Conservation (phyloP, 306 rosid genomes). For the Crotalaria pallida region DNA sequence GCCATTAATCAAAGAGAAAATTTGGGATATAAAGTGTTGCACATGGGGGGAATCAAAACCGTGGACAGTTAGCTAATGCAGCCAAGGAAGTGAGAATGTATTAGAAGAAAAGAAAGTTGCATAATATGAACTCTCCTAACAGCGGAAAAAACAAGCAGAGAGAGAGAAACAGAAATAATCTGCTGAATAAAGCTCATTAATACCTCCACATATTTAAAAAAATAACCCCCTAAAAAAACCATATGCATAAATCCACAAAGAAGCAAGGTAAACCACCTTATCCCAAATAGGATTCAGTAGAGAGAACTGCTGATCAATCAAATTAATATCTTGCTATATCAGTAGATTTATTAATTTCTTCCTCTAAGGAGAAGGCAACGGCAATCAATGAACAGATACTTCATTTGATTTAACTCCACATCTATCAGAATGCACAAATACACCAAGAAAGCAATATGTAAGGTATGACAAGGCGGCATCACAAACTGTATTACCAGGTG, state of each 20-base stretch:
- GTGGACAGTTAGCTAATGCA: not conserved
- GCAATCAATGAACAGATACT: not conserved
- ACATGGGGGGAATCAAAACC: not conserved
- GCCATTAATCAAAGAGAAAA: not conserved
- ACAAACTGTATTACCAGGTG: constrained; percentile 52
- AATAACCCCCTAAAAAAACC: not conserved
- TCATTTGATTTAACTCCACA: constrained; percentile 1
- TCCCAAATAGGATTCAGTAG: not conserved
- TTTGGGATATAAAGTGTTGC: not conserved
- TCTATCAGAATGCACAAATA: not conserved
- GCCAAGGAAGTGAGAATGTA: not conserved
- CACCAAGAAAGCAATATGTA: not conserved
- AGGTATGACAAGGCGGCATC: constrained; percentile 5
- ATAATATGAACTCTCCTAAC: not conserved
- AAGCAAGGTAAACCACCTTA: not conserved
- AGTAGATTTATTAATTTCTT: not conserved
- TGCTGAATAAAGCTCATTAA: not conserved
- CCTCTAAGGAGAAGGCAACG: not conserved
- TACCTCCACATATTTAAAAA: not conserved
- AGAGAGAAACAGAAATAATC: not conserved
- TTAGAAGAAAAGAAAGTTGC: not conserved
- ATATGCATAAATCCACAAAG: not conserved
- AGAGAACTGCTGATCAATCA: not conserved
- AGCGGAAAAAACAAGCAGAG: not conserved
- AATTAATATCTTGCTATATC: not conserved